A percentile compares a stretch with the other conserved stretches of the same genome.
phyloP scores from a whole-genome alignment of 805 yeast species.

The Saturnispora zaruensis region DNA sequence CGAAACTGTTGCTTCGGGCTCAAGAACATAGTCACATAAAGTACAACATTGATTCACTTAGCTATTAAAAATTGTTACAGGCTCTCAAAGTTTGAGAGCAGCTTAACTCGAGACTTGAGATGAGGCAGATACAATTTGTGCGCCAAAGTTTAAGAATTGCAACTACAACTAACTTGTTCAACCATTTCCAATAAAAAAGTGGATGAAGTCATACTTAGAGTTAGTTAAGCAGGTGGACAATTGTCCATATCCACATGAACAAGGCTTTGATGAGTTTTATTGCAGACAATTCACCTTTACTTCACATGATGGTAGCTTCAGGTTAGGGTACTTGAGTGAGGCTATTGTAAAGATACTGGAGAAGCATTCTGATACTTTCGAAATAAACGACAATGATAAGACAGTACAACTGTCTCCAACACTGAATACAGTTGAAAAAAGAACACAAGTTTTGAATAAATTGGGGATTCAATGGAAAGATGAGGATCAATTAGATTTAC shows the following conservation, averaged over 20 bases:
- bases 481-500: constrained; percentile 29
- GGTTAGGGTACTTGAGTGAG: constrained; percentile 34
- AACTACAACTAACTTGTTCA: too few species aligned
- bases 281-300: constrained; percentile 26
- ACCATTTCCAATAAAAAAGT: too few species aligned
- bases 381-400: constrained; percentile 21
- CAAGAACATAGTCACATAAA: too few species aligned
- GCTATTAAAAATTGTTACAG: too few species aligned
- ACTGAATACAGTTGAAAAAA: constrained; percentile 32
- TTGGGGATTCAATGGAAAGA: constrained; percentile 37
- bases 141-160: too few species aligned
- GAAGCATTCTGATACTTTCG: constrained; percentile 17
- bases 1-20: too few species aligned
- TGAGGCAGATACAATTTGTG: too few species aligned
- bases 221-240: constrained; percentile 26
- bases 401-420: constrained; percentile 25
- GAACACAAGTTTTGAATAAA: constrained; percentile 34
- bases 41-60: too few species aligned
- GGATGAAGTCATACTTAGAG: constrained; percentile 18
- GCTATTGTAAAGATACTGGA: constrained; percentile 27
- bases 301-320: constrained; percentile 30
- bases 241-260: constrained; percentile 26
- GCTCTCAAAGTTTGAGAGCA: too few species aligned
- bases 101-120: too few species aligned
- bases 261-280: constrained; percentile 9